Evolutionary conservation across 306 rosid genomes (phyloP).

Genomic region (Astragalus glycyphyllos): DNA sequence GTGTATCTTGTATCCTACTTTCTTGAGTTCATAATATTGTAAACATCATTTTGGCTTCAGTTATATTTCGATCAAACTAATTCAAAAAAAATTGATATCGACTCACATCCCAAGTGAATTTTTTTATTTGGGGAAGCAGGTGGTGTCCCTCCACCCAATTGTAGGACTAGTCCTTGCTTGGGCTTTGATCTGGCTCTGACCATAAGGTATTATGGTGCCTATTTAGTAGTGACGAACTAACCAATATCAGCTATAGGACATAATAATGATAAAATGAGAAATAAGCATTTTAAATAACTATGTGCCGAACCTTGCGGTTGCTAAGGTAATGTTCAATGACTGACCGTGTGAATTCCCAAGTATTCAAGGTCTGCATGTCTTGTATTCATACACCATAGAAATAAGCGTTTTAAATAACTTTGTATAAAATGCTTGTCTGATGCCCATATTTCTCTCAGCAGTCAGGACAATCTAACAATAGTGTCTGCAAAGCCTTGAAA

Average conservation of each 20-base stretch:
- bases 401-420: neutral
- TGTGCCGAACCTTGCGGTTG: neutral
- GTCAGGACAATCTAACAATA: conserved; percentile 21
- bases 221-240: neutral
- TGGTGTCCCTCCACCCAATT: neutral
- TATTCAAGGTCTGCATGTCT: neutral
- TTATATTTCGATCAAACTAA: conserved; percentile 26
- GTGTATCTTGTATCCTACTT: conserved; percentile 28
- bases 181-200: neutral
- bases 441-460: neutral
- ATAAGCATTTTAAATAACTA: conserved; percentile 16
- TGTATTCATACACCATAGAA: conserved; percentile 7
- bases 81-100: neutral
- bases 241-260: neutral
- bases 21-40: neutral
- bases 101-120: neutral
- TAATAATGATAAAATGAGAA: conserved; percentile 16
- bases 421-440: neutral
- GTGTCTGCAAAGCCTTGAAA: conserved; percentile 4
- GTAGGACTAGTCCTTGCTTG: conserved; percentile 1
- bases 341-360: neutral
- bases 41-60: neutral
- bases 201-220: neutral
- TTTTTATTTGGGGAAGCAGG: neutral
- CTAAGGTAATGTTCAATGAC: neutral